Evolutionary conservation across 345 rosid genomes (phyloP).

Genomic region (Linum tenue): DNA sequence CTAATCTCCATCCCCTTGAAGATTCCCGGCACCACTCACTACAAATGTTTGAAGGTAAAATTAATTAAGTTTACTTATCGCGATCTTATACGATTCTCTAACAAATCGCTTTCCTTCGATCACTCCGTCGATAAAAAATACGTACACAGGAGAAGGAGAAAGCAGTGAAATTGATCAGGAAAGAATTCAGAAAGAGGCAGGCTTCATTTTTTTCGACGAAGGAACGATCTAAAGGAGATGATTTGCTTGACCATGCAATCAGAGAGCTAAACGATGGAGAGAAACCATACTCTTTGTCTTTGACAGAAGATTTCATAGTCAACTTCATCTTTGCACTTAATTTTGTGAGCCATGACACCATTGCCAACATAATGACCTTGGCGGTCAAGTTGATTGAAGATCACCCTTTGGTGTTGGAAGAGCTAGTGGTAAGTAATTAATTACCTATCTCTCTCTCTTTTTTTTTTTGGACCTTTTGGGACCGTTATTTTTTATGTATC

Average conservation of each 20-base stretch:
- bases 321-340: conserved; percentile 11
- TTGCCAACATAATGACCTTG: conserved; percentile 11
- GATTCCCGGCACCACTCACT: conserved; percentile 27
- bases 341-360: conserved; percentile 15
- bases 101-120: not conserved
- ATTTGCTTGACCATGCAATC: conserved; percentile 18
- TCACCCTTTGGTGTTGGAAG: conserved; percentile 23
- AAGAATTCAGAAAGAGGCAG: conserved; percentile 11
- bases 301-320: conserved; percentile 19
- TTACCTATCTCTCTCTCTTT: no score
- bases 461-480: no score
- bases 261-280: conserved; percentile 18
- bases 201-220: no score
- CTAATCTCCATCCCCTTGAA: conserved; percentile 30
- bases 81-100: not conserved
- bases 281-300: conserved; percentile 1
- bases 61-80: not conserved
- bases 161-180: not conserved
- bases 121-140: not conserved
- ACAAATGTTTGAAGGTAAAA: conserved; percentile 30
- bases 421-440: conserved; percentile 14
- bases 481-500: not conserved
- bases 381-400: conserved; percentile 22
- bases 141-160: conserved; percentile 13
- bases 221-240: conserved; percentile 9